Evolutionary conservation across 768 basidiomycete species (phyloP), one percentile per base, ranked within the genome.

Genomic region (Lactarius sp.): DNA sequence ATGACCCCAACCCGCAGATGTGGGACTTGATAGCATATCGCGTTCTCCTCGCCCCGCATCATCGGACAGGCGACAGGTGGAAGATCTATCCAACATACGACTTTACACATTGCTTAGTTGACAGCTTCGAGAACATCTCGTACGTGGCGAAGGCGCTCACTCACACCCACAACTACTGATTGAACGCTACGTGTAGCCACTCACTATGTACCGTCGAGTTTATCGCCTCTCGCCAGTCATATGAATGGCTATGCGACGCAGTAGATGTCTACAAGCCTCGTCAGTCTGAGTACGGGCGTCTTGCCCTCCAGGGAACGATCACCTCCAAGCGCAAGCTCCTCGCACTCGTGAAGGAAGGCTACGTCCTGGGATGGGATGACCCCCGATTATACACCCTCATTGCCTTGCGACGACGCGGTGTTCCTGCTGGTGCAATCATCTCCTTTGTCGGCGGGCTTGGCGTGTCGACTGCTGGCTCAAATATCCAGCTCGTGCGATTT

Each of bases 91-190:
- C 96, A 2, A 98, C 95, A 0, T 99, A 99, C 73, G 97, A 99
- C 73, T 98, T 96, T 74, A 97, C 97, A 0, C 97, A 99, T 77
- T 98, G 97, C 76, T 77, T 99, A 58, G 91, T 92, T 59, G 97
- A 99, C 82, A 98, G 95, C 71, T 90, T 99, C 72, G 97, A 99
- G 75, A 97, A 98, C 73, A 98, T 99, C 67, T 92, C 95, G 97
- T 98, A 71, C 74, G 95, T 85, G 6, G 20, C 52, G 47, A 56
- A 56, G 8, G 39, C 33, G 49, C 33, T 52, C 41, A 41, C 31
- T 27, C 27, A 27, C 27, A 27, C 27, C 3, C 27, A 27, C 27
- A 27, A 27, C 27, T 60, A n/a, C 46, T 31, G 4, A 47, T 13
- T 14, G 27, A 22, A 18, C 20, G 37, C 55, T 51, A 20, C 5